Evolutionary conservation across 305 asterid genomes (phyloP).

Genomic region (Fraxinus xanthoxyloides): DNA sequence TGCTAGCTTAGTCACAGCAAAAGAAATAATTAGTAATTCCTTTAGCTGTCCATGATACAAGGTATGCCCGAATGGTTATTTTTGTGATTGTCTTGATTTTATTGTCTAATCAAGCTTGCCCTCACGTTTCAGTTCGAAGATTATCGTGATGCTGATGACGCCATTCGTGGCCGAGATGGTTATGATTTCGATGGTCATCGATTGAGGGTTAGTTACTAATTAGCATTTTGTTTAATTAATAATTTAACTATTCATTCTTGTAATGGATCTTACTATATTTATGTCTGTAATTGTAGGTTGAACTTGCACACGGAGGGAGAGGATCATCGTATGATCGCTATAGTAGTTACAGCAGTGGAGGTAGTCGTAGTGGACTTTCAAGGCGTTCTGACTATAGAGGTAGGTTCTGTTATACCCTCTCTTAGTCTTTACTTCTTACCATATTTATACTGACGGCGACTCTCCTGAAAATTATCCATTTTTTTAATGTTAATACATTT

Average conservation of each 20-base stretch:
- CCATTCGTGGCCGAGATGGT: conserved; percentile 85
- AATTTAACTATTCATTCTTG: neutral
- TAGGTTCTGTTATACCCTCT: conserved; percentile 21
- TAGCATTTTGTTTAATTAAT: neutral
- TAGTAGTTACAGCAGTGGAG: conserved; percentile 55
- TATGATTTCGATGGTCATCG: conserved; percentile 67
- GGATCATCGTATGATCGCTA: conserved; percentile 63
- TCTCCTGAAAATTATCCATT: neutral
- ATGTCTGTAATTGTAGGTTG: conserved; percentile 47
- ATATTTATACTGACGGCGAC: neutral
- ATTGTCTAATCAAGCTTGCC: neutral
- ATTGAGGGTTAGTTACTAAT: conserved; percentile 48
- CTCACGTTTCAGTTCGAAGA: conserved; percentile 59
- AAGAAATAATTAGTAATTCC: neutral
- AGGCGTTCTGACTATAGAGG: conserved; percentile 82
- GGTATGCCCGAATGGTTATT: neutral
- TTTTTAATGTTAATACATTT: neutral
- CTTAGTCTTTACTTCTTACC: neutral
- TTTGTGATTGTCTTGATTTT: neutral
- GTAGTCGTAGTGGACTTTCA: conserved; percentile 63
- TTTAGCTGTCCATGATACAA: neutral
- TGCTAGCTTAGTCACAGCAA: neutral
- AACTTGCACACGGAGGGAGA: conserved; percentile 81
- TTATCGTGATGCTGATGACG: conserved; percentile 80
- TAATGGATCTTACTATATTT: neutral